A percentile compares a stretch with the other conserved stretches of the same genome.
These are phyloP conservation scores for Corylus americana DNA, from an alignment of 306 rosid genomes.

Conservation along the genomic window DNA sequence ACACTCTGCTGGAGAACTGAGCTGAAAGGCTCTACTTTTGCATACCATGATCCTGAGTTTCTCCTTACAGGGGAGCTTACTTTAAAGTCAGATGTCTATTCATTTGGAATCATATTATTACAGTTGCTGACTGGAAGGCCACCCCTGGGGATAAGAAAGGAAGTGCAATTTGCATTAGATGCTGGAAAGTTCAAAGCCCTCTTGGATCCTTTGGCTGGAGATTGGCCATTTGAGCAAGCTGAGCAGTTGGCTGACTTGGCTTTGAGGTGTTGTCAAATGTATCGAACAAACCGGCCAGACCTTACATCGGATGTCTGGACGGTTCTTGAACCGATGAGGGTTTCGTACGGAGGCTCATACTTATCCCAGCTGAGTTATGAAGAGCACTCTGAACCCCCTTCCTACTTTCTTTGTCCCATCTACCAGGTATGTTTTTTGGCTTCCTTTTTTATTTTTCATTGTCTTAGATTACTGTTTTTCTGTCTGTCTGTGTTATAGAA, in stretches of 20 bases:
- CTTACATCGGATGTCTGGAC: conserved; percentile 74
- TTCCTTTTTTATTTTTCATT: neutral
- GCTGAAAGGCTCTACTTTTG: conserved; percentile 59
- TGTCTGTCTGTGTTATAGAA: neutral
- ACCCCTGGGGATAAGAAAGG: conserved; percentile 60
- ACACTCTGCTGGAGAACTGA: conserved; percentile 55
- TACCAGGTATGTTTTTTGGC: conserved; percentile 50
- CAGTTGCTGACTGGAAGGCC: conserved; percentile 70
- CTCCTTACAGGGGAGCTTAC: conserved; percentile 73
- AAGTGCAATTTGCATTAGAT: conserved; percentile 54
- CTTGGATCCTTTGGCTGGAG: conserved; percentile 94
- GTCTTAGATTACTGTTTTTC: neutral
- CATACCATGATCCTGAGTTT: conserved; percentile 84
- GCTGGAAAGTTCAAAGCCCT: conserved; percentile 52
- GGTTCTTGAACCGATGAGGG: conserved; percentile 72
- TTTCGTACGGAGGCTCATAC: conserved; percentile 46
- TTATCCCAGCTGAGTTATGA: conserved; percentile 47
- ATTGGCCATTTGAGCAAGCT: conserved; percentile 80
- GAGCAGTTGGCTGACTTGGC: conserved; percentile 70
- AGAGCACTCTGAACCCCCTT: conserved; percentile 59
- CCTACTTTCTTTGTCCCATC: conserved; percentile 79
- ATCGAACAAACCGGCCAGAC: conserved; percentile 64
- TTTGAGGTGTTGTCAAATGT: conserved; percentile 71
- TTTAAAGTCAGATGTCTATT: conserved; percentile 78
- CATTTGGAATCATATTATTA: conserved; percentile 78